These are phyloP conservation scores for Capillidium rhysosporum DNA, from an alignment of 371 early-diverging fungal species.

Conservation along the genomic window DNA sequence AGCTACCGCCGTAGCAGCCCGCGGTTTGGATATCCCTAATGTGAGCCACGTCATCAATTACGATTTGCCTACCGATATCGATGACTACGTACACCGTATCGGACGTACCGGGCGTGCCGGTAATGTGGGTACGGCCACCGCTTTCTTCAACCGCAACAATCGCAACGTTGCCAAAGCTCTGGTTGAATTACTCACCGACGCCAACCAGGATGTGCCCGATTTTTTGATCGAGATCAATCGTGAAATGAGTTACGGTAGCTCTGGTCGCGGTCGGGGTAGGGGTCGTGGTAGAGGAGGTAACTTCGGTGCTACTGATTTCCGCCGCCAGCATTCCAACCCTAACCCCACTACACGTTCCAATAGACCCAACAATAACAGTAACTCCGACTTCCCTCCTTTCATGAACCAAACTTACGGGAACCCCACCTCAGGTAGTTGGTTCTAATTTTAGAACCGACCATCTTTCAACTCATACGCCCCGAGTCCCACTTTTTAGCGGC, in stretches of 20 bases:
- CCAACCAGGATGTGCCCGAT: conserved; percentile 67
- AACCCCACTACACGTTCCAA: too few species aligned
- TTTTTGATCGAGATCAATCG: conserved; percentile 52
- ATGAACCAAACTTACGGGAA: too few species aligned
- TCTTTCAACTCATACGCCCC: too few species aligned
- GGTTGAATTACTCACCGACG: conserved; percentile 68
- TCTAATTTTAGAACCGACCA: too few species aligned
- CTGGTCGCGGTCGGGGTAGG: conserved; percentile 41
- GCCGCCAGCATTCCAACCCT: background rate
- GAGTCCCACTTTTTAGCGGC: too few species aligned
- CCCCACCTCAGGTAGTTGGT: too few species aligned
- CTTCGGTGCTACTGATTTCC: conserved; percentile 13
- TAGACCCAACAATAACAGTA: too few species aligned
- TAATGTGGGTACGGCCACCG: background rate
- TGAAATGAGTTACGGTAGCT: conserved; percentile 27
- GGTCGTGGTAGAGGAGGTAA: conserved; percentile 15
- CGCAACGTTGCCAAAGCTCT: conserved; percentile 68
- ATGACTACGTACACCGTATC: background rate
- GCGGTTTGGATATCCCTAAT: background rate
- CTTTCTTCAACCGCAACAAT: conserved; percentile 62
- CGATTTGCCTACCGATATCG: conserved; percentile 32
- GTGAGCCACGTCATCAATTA: background rate
- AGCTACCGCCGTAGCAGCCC: background rate
- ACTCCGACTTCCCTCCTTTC: too few species aligned
- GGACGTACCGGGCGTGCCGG: background rate